Conservation (phyloP, 176 grass and related monocot species). For the Eleusine indica region DNA sequence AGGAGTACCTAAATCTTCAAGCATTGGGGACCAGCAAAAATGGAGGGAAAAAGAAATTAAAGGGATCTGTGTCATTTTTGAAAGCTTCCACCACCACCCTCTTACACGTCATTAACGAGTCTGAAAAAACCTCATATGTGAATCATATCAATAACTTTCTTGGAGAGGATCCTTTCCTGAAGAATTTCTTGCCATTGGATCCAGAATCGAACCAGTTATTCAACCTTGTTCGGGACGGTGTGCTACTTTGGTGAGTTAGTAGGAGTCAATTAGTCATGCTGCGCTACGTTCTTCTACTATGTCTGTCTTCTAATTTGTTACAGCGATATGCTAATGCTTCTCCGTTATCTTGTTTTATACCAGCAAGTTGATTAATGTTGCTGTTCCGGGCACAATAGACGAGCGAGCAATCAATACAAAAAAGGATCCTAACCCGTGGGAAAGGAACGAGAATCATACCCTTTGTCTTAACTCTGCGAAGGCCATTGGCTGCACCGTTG, state of each 20-base stretch:
- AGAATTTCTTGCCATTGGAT: constrained; percentile 90
- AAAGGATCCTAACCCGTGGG: constrained; percentile 85
- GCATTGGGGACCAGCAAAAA: constrained; percentile 58
- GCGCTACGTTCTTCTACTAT: not conserved
- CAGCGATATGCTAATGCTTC: constrained; percentile 18
- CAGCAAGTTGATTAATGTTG: constrained; percentile 98
- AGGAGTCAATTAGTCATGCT: not conserved
- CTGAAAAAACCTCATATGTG: constrained; percentile 90
- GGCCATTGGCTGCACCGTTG: constrained; percentile 97
- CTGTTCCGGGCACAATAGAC: constrained; percentile 92
- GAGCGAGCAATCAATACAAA: constrained; percentile 98
- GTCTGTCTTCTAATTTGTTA: not conserved
- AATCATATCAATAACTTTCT: constrained; percentile 96
- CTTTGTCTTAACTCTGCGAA: constrained; percentile 98
- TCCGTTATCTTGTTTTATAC: constrained; percentile 36
- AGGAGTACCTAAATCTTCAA: constrained; percentile 90
- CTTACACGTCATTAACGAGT: constrained; percentile 88
- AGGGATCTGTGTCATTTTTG: constrained; percentile 91
- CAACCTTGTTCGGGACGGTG: constrained; percentile 82
- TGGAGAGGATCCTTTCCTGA: constrained; percentile 81
- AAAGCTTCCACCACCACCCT: constrained; percentile 94
- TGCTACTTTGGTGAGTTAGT: constrained; percentile 86
- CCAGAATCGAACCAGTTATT: constrained; percentile 69
- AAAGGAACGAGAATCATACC: constrained; percentile 97
- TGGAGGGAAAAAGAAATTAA: constrained; percentile 63